Evolutionary conservation across 306 rosid species (phyloP).

Genomic region (Biancaea sappan): DNA sequence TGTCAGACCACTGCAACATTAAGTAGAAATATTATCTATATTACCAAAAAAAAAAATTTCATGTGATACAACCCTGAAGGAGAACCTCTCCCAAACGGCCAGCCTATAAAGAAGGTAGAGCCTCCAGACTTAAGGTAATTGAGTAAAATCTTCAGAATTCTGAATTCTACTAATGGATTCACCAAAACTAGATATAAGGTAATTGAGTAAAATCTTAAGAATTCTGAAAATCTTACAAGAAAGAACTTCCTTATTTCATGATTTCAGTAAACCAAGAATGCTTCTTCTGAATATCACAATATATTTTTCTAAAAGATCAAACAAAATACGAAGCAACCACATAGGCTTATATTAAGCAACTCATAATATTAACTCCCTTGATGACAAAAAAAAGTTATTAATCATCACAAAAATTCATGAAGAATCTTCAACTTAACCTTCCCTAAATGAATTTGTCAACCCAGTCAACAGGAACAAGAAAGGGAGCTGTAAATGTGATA

Average conservation of each 20-base stretch:
- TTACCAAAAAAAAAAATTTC: not conserved
- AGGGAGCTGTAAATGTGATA: not conserved
- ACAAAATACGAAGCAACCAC: not conserved
- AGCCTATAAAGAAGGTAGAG: too few species aligned
- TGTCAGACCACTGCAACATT: conserved; percentile 77
- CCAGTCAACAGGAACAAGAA: not conserved
- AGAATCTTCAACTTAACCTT: not conserved
- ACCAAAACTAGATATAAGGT: not conserved
- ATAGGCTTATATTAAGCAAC: not conserved
- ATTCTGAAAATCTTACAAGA: not conserved
- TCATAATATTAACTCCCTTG: not conserved
- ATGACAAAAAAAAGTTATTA: not conserved
- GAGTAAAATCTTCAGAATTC: too few species aligned
- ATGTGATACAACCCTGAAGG: not conserved
- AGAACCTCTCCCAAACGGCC: too few species aligned
- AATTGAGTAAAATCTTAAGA: not conserved
- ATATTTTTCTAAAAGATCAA: conserved; percentile 2
- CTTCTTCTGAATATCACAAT: not conserved
- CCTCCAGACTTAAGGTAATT: too few species aligned
- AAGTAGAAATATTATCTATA: not conserved
- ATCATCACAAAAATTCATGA: not conserved
- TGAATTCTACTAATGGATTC: not conserved
- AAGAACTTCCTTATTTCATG: not conserved
- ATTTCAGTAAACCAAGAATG: not conserved
- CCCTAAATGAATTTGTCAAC: not conserved